phyloP scores from a whole-genome alignment of 2,329 filamentous ascomycete genomes.

The Cercospora beticola region DNA sequence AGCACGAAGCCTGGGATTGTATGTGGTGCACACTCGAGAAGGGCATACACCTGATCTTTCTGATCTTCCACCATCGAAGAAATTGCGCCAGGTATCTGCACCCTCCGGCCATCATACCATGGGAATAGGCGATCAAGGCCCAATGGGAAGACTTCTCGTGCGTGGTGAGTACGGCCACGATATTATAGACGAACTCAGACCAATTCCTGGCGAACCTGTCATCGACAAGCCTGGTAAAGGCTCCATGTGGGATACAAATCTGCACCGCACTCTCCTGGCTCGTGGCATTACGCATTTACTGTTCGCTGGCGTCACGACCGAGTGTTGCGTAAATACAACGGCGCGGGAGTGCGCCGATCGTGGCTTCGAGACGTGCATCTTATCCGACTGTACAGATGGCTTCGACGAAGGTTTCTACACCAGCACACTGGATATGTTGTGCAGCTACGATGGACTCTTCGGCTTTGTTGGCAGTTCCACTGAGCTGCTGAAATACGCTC shows the following conservation, averaged over 20 bases:
- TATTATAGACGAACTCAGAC: constrained; percentile 55
- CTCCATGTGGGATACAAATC: constrained; percentile 57
- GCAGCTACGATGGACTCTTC: constrained; percentile 54
- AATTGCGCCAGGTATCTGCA: constrained; percentile 50
- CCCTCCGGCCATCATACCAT: constrained; percentile 48
- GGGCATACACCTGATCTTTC: constrained; percentile 54
- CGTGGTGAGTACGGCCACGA: constrained; percentile 57
- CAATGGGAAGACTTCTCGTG: constrained; percentile 55
- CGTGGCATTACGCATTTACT: constrained; percentile 59
- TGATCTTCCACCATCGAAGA: constrained; percentile 54
- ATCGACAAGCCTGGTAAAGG: constrained; percentile 62
- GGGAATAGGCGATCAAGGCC: constrained; percentile 54
- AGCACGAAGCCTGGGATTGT: constrained; percentile 45
- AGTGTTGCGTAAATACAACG: constrained; percentile 59
- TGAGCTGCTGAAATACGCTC: constrained; percentile 43
- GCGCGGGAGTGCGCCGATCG: constrained; percentile 59
- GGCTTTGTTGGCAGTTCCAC: constrained; percentile 48
- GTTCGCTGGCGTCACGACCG: constrained; percentile 59
- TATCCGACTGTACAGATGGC: constrained; percentile 51
- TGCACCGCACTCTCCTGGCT: constrained; percentile 55
- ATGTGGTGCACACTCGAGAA: constrained; percentile 52
- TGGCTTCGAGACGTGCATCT: constrained; percentile 60
- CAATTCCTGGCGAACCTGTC: constrained; percentile 53
- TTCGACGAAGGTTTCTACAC: constrained; percentile 50
- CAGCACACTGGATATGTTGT: constrained; percentile 52